Conservation (phyloP, 805 yeast genomes). For the Sungouiella blattae region DNA sequence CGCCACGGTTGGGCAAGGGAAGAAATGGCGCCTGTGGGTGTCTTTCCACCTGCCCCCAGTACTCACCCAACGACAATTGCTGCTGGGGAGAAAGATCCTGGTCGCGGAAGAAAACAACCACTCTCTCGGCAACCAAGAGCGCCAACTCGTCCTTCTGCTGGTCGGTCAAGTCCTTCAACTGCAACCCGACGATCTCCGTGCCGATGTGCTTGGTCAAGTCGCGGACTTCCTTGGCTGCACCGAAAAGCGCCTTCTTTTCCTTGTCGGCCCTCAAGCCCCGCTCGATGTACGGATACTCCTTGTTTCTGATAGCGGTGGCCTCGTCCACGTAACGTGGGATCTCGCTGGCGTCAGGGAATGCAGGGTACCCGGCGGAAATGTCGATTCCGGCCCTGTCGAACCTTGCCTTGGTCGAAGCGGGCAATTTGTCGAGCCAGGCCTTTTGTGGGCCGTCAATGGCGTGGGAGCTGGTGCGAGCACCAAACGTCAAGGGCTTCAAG, state of each 20-base stretch:
- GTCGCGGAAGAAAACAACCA: slow-evolving; percentile 28
- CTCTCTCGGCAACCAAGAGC: slow-evolving; percentile 28
- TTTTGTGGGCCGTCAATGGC: slow-evolving; percentile 11
- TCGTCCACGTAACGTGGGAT: slow-evolving; percentile 26
- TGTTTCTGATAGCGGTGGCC: slow-evolving; percentile 21
- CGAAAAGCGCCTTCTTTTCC: slow-evolving; percentile 27
- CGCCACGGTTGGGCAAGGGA: slow-evolving; percentile 13
- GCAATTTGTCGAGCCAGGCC: slow-evolving; percentile 18
- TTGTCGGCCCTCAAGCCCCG: slow-evolving; percentile 28
- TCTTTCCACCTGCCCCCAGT: slow-evolving; percentile 28
- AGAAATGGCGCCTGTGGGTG: slow-evolving; percentile 16
- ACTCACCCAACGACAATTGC: slow-evolving; percentile 27
- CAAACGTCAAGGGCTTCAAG: no score
- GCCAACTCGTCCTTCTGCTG: slow-evolving; percentile 30
- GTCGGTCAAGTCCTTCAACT: slow-evolving; percentile 25
- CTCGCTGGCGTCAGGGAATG: slow-evolving; percentile 17
- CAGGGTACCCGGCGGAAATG: slow-evolving; percentile 26
- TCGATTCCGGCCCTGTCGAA: slow-evolving; percentile 23
- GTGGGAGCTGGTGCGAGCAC: no score
- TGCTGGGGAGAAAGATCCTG: slow-evolving; percentile 29
- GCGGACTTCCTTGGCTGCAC: slow-evolving; percentile 30
- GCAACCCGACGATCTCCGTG: slow-evolving; percentile 29
- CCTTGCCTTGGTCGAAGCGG: slow-evolving; percentile 20
- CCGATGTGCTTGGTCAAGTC: slow-evolving; percentile 30
- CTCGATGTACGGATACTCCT: slow-evolving; percentile 22